Evolutionary conservation across 1,284 basidiomycete species (phyloP).

Genomic region (Naganishia sp.): DNA sequence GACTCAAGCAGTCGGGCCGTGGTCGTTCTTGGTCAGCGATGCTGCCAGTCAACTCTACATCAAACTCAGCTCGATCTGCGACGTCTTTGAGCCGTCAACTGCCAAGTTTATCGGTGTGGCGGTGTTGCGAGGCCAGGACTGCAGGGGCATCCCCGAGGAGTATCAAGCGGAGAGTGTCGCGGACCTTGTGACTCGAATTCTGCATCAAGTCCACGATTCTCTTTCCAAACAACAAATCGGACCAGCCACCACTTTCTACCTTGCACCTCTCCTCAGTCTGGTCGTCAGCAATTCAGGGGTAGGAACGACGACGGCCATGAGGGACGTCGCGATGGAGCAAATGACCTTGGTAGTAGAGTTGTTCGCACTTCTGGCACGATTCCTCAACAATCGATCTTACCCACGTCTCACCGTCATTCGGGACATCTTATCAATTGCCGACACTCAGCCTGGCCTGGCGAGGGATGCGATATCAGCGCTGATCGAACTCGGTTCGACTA

Average conservation of each 20-base stretch:
- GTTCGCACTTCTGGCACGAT: constrained; percentile 78
- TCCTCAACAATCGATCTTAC: constrained; percentile 67
- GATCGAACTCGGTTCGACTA: constrained; percentile 78
- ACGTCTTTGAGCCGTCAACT: constrained; percentile 60
- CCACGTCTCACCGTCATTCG: constrained; percentile 72
- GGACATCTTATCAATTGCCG: constrained; percentile 73
- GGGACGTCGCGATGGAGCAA: constrained; percentile 82
- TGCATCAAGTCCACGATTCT: constrained; percentile 81
- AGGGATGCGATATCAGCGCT: constrained; percentile 85
- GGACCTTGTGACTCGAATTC: constrained; percentile 79
- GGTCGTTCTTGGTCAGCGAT: constrained; percentile 63
- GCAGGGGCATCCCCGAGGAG: constrained; percentile 68
- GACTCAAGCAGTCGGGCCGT: constrained; percentile 64
- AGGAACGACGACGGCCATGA: constrained; percentile 59
- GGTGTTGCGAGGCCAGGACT: constrained; percentile 69
- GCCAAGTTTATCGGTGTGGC: constrained; percentile 80
- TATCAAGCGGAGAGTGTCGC: constrained; percentile 61
- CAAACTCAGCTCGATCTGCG: constrained; percentile 41
- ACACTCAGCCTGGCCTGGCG: constrained; percentile 74
- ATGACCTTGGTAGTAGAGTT: constrained; percentile 80
- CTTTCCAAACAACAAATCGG: constrained; percentile 83
- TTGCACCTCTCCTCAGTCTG: constrained; percentile 72
- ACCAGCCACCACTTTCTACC: constrained; percentile 78
- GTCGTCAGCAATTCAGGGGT: constrained; percentile 73
- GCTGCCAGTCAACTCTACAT: constrained; percentile 74